These are phyloP conservation scores for Phaeolepiota aurea DNA, from an alignment of 768 basidiomycete species.

Conservation along the genomic window DNA sequence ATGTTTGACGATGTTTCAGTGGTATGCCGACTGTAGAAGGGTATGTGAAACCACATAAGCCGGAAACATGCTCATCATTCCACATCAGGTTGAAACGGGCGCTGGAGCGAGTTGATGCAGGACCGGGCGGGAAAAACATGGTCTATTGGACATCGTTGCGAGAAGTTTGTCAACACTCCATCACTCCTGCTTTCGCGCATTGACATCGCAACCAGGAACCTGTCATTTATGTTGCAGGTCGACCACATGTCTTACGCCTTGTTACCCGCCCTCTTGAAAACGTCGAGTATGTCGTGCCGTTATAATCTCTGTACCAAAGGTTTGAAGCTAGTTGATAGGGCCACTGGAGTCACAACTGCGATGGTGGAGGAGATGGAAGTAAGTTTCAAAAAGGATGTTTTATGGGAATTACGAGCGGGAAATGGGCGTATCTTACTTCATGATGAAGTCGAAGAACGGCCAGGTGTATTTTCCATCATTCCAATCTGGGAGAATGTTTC, in stretches of 20 bases:
- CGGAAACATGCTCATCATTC: background rate
- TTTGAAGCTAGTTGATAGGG: too few relatives aligned
- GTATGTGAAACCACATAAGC: slow-evolving; percentile 25
- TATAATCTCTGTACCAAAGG: too few relatives aligned
- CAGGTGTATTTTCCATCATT: slow-evolving; percentile 83
- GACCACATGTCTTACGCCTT: slow-evolving; percentile 85
- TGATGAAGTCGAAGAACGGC: slow-evolving; percentile 91
- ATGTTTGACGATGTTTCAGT: slow-evolving; percentile 25
- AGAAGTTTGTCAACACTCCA: slow-evolving; percentile 42
- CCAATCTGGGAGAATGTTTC: slow-evolving; percentile 90
- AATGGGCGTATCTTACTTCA: slow-evolving; percentile 83
- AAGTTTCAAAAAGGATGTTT: slow-evolving; percentile 79
- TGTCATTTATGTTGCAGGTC: slow-evolving; percentile 81
- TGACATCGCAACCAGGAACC: slow-evolving; percentile 59
- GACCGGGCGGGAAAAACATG: slow-evolving; percentile 61
- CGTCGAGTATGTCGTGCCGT: slow-evolving; percentile 87
- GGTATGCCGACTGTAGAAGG: slow-evolving; percentile 96
- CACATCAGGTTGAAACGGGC: slow-evolving; percentile 63
- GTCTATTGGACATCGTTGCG: slow-evolving; percentile 95
- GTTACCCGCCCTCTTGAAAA: slow-evolving; percentile 87
- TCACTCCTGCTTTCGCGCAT: background rate
- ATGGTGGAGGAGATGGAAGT: slow-evolving; percentile 91
- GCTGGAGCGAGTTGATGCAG: slow-evolving; percentile 71
- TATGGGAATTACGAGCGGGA: slow-evolving; percentile 67
- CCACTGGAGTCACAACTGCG: slow-evolving; percentile 86